Conservation (phyloP, 441 rosid genomes). For the Gossypium gossypioides region DNA sequence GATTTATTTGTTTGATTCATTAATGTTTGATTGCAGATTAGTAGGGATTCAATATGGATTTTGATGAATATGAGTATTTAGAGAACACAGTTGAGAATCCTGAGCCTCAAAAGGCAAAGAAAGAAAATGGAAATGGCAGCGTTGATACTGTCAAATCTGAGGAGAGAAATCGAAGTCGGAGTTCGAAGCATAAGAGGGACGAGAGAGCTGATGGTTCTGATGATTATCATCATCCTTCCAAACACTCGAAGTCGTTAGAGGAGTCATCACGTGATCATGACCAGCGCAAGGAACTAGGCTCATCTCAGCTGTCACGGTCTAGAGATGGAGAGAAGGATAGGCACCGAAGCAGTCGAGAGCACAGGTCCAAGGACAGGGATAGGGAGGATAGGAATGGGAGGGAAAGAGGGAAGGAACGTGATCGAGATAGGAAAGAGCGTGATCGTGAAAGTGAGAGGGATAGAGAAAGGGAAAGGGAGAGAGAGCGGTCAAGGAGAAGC, state of each 20-base stretch:
- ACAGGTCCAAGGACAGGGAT: conserved; percentile 33
- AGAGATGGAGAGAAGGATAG: conserved; percentile 52
- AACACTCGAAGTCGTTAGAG: conserved; percentile 43
- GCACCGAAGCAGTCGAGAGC: conserved; percentile 39
- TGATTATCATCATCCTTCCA: conserved; percentile 30
- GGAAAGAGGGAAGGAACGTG: conserved; percentile 30
- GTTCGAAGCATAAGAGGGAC: conserved; percentile 47
- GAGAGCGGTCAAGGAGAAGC: conserved; percentile 45
- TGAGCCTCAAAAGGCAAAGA: conserved; percentile 24
- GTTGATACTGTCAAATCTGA: conserved; percentile 39
- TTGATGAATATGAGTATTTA: conserved; percentile 88
- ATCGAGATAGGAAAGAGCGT: conserved; percentile 11
- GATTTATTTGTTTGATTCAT: background rate
- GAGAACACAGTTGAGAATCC: conserved; percentile 86
- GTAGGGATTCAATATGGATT: conserved; percentile 44
- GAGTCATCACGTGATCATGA: conserved; percentile 34
- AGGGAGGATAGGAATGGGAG: conserved; percentile 42
- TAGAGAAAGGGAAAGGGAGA: conserved; percentile 42
- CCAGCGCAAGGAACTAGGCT: conserved; percentile 29
- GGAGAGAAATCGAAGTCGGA: conserved; percentile 37
- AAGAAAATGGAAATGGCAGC: conserved; percentile 48
- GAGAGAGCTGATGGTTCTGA: conserved; percentile 36
- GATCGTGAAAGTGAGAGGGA: conserved; percentile 20
- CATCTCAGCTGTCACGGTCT: background rate
- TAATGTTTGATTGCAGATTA: conserved; percentile 7